phyloP scores from a whole-genome alignment of 805 yeast species.

The Naumovozyma castellii region DNA sequence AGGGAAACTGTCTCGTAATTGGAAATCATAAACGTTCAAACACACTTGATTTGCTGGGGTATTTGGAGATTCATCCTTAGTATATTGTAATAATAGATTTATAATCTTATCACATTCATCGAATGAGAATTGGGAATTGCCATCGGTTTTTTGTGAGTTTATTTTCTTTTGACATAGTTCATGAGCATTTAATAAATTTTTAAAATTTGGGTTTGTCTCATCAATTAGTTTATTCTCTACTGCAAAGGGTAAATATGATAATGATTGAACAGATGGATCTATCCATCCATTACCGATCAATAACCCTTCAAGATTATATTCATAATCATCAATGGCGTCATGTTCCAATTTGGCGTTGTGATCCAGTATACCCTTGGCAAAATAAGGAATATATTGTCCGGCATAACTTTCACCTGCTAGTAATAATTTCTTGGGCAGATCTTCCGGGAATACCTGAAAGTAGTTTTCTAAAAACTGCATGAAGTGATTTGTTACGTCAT shows the following conservation, averaged over 20 bases:
- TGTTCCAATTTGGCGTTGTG: constrained; percentile 29
- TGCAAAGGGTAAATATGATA: constrained; percentile 69
- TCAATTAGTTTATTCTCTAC: constrained; percentile 48
- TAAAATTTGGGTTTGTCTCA: constrained; percentile 32
- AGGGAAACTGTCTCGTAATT: constrained; percentile 64
- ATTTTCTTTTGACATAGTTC: constrained; percentile 52
- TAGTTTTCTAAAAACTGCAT: constrained; percentile 56
- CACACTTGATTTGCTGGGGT: constrained; percentile 39
- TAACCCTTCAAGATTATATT: constrained; percentile 49
- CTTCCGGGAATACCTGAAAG: constrained; percentile 65
- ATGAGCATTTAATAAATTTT: constrained; percentile 38
- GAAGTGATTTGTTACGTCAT: constrained; percentile 53
- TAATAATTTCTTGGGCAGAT: constrained; percentile 50
- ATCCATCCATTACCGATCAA: constrained; percentile 93
- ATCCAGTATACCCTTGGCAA: constrained; percentile 53
- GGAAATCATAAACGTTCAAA: constrained; percentile 73
- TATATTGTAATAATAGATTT: constrained; percentile 22
- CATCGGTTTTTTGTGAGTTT: constrained; percentile 15
- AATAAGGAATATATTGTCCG: constrained; percentile 90
- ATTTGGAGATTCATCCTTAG: constrained; percentile 21
- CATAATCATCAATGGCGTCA: constrained; percentile 11
- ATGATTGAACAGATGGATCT: constrained; percentile 76
- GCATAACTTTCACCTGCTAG: constrained; percentile 96
- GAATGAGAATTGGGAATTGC: constrained; percentile 23
- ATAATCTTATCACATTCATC: constrained; percentile 39